phyloP scores from a whole-genome alignment of 2,329 filamentous ascomycete species.

The Cladophialophora carrionii region DNA sequence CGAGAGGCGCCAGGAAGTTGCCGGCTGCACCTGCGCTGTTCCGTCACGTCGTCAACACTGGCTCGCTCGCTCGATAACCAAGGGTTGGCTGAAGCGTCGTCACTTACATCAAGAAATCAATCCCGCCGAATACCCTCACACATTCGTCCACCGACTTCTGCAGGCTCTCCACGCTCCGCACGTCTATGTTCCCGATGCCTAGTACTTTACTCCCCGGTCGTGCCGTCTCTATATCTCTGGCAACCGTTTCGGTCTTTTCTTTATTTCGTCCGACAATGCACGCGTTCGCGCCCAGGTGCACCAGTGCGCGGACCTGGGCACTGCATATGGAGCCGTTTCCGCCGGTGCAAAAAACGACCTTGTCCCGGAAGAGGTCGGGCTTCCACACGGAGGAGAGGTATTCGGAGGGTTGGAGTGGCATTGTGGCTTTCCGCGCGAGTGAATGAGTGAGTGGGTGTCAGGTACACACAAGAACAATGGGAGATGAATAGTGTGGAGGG shows the following conservation, averaged over 20 bases:
- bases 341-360: constrained; percentile 93
- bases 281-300: constrained; percentile 87
- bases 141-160: constrained; percentile 77
- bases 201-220: constrained; percentile 80
- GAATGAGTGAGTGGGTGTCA: background rate
- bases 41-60: constrained; percentile 1
- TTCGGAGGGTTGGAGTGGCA: constrained; percentile 71
- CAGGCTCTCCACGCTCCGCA: constrained; percentile 71
- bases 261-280: constrained; percentile 91
- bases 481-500: background rate
- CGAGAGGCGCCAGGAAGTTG: constrained; percentile 88
- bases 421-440: constrained; percentile 43
- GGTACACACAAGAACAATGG: background rate
- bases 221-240: constrained; percentile 78
- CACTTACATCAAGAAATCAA: constrained; percentile 89
- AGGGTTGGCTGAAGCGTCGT: background rate
- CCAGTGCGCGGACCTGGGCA: constrained; percentile 87
- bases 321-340: constrained; percentile 93
- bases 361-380: constrained; percentile 84
- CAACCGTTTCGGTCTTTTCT: constrained; percentile 81
- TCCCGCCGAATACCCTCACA: constrained; percentile 77
- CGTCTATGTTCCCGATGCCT: constrained; percentile 75
- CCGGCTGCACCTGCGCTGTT: constrained; percentile 85
- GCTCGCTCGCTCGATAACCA: background rate
- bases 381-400: constrained; percentile 84